phyloP scores from a whole-genome alignment of 2,329 filamentous ascomycete species.

The Ophiostoma sp. region DNA sequence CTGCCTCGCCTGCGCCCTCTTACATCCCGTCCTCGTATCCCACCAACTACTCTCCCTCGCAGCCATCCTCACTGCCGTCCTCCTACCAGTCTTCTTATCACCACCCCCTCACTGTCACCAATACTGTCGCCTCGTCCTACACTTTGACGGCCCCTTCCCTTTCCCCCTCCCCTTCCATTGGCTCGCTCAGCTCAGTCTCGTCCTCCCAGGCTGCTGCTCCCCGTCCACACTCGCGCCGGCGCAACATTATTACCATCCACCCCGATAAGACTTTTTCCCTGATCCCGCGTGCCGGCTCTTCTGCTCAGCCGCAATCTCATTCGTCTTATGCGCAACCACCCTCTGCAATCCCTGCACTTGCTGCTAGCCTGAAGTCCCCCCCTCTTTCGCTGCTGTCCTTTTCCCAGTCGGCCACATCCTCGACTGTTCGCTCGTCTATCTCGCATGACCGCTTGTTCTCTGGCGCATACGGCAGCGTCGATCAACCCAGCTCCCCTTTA shows the following conservation, averaged over 20 bases:
- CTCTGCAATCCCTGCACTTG: slow-evolving; percentile 5
- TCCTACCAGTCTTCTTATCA: slow-evolving; percentile 15
- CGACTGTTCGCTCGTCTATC: slow-evolving; percentile 40
- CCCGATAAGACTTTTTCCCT: slow-evolving; percentile 57
- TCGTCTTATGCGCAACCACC: slow-evolving; percentile 2
- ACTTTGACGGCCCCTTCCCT: slow-evolving; percentile 22
- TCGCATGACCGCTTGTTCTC: slow-evolving; percentile 48
- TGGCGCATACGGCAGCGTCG: slow-evolving; percentile 44
- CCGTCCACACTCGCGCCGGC: slow-evolving; percentile 38
- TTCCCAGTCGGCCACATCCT: slow-evolving; percentile 28
- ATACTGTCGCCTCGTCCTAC: slow-evolving; percentile 22
- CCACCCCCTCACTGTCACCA: slow-evolving; percentile 17
- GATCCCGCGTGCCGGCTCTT: slow-evolving; percentile 32
- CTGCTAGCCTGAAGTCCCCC: slow-evolving; percentile 38
- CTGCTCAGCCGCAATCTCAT: slow-evolving; percentile 3
- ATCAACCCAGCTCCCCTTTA: slow-evolving; percentile 43
- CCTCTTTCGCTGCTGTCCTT: slow-evolving; percentile 37
- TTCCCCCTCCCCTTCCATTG: slow-evolving; percentile 23
- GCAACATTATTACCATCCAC: slow-evolving; percentile 47
- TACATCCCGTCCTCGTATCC: slow-evolving; percentile 9
- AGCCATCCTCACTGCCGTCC: not conserved
- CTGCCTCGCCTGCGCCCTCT: slow-evolving; percentile 18
- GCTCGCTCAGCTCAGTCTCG: slow-evolving; percentile 26
- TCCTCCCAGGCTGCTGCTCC: slow-evolving; percentile 27
- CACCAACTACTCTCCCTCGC: slow-evolving; percentile 3